These are phyloP conservation scores for Huntiella omanensis DNA, from an alignment of 2,329 filamentous ascomycete genomes.

Conservation along the genomic window DNA sequence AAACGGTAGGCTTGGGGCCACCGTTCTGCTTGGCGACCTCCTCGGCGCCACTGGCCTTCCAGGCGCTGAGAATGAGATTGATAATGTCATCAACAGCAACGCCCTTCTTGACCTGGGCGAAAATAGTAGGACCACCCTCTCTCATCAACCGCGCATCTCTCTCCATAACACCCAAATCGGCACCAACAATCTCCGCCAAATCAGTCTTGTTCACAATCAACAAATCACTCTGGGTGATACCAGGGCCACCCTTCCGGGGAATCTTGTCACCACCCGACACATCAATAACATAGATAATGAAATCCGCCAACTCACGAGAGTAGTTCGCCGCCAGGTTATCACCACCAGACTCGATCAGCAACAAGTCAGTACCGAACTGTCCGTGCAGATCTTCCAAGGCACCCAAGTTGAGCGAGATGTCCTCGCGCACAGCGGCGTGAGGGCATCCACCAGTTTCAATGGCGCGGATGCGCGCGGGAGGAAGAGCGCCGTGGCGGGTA, in stretches of 20 bases:
- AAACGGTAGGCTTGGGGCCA: conserved; percentile 36
- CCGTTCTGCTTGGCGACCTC: conserved; percentile 33
- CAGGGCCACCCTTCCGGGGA: conserved; percentile 83
- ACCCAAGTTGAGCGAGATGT: conserved; percentile 84
- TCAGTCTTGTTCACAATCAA: conserved; percentile 96
- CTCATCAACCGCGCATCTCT: conserved; percentile 84
- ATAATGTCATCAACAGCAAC: conserved; percentile 75
- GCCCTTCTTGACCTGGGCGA: conserved; percentile 90
- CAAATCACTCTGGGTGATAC: conserved; percentile 90
- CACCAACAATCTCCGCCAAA: conserved; percentile 73
- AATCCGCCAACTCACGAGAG: conserved; percentile 83
- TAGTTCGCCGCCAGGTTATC: conserved; percentile 98
- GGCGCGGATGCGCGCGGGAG: conserved; percentile 67
- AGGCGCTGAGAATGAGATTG: conserved; percentile 73
- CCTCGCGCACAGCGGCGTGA: conserved; percentile 91
- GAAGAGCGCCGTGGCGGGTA: conserved; percentile 66
- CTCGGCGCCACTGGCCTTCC: conserved; percentile 75
- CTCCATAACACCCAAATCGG: conserved; percentile 87
- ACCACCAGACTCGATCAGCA: conserved; percentile 88
- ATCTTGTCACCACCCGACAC: conserved; percentile 94
- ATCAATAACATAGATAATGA: conserved; percentile 97
- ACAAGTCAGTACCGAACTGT: conserved; percentile 59
- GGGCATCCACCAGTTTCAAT: conserved; percentile 97
- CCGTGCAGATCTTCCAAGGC: conserved; percentile 77
- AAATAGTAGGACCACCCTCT: conserved; percentile 86